A percentile compares a stretch with the other conserved stretches of the same genome.
These are phyloP conservation scores for Populus trichocarpa DNA, from an alignment of 441 rosid species.

Conservation along the genomic window DNA sequence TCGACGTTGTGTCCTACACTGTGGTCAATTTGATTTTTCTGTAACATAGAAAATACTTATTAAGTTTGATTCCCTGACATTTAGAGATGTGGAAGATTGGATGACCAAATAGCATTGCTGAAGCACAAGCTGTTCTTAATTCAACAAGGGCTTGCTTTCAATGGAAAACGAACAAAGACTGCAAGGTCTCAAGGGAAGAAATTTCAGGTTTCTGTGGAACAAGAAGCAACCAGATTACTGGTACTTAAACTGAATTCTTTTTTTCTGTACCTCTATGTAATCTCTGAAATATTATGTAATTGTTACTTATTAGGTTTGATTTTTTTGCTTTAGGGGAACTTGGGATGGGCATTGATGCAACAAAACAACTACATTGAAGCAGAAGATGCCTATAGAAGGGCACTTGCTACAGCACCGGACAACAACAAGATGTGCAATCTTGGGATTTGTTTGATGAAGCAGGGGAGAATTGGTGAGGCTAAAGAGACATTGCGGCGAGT, in stretches of 20 bases:
- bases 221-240: slow-evolving; percentile 86
- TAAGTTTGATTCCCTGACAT: background rate
- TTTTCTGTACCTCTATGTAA: background rate
- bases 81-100: slow-evolving; percentile 93
- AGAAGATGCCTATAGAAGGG: slow-evolving; percentile 84
- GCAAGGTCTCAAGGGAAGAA: slow-evolving; percentile 95
- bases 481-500: slow-evolving; percentile 74
- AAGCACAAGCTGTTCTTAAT: slow-evolving; percentile 73
- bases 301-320: background rate
- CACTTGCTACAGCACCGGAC: slow-evolving; percentile 67
- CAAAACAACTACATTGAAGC: slow-evolving; percentile 78
- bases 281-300: background rate
- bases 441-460: slow-evolving; percentile 97
- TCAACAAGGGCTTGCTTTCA: slow-evolving; percentile 89
- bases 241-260: slow-evolving; percentile 22
- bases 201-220: slow-evolving; percentile 89
- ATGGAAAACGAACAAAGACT: slow-evolving; percentile 89
- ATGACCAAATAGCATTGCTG: slow-evolving; percentile 70
- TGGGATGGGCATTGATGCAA: slow-evolving; percentile 98
- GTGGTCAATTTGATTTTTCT: background rate
- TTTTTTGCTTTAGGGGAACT: slow-evolving; percentile 51
- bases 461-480: slow-evolving; percentile 77
- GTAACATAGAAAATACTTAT: background rate
- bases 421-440: slow-evolving; percentile 96
- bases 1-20: background rate